Conservation (phyloP, 352 stramenopile genomes). For the Pseudoperonospora humuli region DNA sequence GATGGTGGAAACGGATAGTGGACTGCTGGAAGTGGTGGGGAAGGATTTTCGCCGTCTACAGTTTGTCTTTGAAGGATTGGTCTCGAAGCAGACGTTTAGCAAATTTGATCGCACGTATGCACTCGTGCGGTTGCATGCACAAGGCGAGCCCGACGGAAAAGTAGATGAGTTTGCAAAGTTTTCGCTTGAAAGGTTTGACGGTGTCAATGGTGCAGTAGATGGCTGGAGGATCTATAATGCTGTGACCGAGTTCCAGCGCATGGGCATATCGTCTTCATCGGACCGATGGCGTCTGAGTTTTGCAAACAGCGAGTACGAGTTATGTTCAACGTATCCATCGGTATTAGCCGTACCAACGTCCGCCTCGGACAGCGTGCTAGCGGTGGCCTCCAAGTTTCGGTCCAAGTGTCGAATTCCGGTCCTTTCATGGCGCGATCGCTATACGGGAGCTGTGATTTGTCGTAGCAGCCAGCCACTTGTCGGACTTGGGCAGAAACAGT, state of each 20-base stretch:
- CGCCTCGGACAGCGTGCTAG: conserved; percentile 55
- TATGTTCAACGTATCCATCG: conserved; percentile 76
- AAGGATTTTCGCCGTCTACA: conserved; percentile 79
- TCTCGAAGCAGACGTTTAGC: conserved; percentile 73
- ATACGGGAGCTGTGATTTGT: conserved; percentile 67
- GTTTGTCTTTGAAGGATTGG: conserved; percentile 65
- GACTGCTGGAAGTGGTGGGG: conserved; percentile 60
- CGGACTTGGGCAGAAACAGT: conserved; percentile 73
- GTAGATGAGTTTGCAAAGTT: conserved; percentile 60
- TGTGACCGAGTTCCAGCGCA: conserved; percentile 56
- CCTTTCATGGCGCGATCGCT: conserved; percentile 70
- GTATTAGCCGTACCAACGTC: conserved; percentile 60
- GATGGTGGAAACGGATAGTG: conserved; percentile 63
- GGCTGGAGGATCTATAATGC: conserved; percentile 69
- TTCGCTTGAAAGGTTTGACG: conserved; percentile 45
- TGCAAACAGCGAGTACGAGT: conserved; percentile 54
- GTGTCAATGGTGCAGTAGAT: conserved; percentile 26
- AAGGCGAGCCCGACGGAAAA: conserved; percentile 40
- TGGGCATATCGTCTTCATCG: conserved; percentile 45
- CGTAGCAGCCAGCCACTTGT: conserved; percentile 81
- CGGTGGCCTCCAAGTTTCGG: conserved; percentile 71
- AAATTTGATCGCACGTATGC: conserved; percentile 61
- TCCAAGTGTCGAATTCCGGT: conserved; percentile 78
- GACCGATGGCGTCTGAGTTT: conserved; percentile 64
- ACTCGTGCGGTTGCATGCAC: conserved; percentile 52